Conservation (phyloP, 1,284 basidiomycete genomes). For the Papiliotrema nemorosa region DNA sequence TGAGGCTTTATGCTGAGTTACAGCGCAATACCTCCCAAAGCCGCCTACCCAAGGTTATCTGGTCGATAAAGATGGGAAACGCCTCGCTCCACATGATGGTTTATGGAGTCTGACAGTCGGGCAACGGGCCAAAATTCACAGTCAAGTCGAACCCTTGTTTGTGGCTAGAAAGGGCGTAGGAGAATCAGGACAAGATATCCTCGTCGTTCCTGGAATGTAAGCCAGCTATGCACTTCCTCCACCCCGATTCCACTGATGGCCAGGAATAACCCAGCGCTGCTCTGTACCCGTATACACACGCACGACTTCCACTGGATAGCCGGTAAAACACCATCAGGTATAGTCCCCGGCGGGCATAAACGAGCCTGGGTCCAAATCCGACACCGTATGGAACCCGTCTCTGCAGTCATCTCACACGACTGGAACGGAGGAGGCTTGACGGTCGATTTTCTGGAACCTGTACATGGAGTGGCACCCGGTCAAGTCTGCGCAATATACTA, state of each 20-base stretch:
- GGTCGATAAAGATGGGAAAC: slow-evolving; percentile 59
- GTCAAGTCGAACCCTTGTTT: slow-evolving; percentile 64
- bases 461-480: slow-evolving; percentile 71
- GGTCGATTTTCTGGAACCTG: slow-evolving; percentile 57
- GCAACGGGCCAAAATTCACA: slow-evolving; percentile 65
- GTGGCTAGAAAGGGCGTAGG: slow-evolving; percentile 68
- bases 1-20: not conserved
- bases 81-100: slow-evolving; percentile 66
- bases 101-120: slow-evolving; percentile 89
- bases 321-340: slow-evolving; percentile 54
- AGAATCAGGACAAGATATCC: slow-evolving; percentile 58
- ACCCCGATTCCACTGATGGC: not conserved
- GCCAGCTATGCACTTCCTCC: slow-evolving; percentile 36
- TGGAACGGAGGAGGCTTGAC: slow-evolving; percentile 18
- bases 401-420: slow-evolving; percentile 30
- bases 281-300: slow-evolving; percentile 54
- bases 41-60: slow-evolving; percentile 62
- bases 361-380: slow-evolving; percentile 63
- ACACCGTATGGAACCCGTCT: slow-evolving; percentile 62
- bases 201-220: slow-evolving; percentile 71
- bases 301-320: slow-evolving; percentile 68
- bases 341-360: slow-evolving; percentile 50
- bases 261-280: slow-evolving; percentile 61
- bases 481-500: slow-evolving; percentile 75
- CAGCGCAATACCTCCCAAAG: slow-evolving; percentile 73